Conservation (phyloP, 2,329 filamentous ascomycete genomes). For the Mycosphaerella arachidis region DNA sequence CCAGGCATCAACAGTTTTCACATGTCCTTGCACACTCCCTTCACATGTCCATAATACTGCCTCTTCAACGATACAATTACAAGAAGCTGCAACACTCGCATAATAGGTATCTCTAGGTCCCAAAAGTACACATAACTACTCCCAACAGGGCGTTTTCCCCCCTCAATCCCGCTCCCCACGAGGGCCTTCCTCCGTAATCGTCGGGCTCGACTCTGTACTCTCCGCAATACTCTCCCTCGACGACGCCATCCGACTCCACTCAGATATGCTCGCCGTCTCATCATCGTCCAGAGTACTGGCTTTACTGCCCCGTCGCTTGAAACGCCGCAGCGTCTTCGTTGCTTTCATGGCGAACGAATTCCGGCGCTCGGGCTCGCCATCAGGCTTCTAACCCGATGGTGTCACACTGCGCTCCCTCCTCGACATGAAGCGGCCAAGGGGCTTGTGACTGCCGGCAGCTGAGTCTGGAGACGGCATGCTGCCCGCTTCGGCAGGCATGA, state of each 20-base stretch:
- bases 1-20: no score
- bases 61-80: neutral
- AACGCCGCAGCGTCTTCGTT: neutral
- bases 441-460: constrained; percentile 19
- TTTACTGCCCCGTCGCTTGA: neutral
- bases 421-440: constrained; percentile 26
- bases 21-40: no score
- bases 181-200: neutral
- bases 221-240: neutral
- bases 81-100: constrained; percentile 6
- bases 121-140: neutral
- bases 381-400: constrained; percentile 24
- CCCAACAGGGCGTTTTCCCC: neutral
- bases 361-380: neutral
- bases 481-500: constrained; percentile 25
- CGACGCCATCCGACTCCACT: neutral
- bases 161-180: neutral
- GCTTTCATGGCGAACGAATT: neutral
- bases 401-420: constrained; percentile 31
- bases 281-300: neutral
- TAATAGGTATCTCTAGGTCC: constrained; percentile 5
- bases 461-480: constrained; percentile 19
- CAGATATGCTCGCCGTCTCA: neutral
- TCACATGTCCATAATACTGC: neutral
- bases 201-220: constrained; percentile 1